These are phyloP conservation scores for Platanthera zijinensis DNA, from an alignment of 106 monocot species.

Conservation along the genomic window DNA sequence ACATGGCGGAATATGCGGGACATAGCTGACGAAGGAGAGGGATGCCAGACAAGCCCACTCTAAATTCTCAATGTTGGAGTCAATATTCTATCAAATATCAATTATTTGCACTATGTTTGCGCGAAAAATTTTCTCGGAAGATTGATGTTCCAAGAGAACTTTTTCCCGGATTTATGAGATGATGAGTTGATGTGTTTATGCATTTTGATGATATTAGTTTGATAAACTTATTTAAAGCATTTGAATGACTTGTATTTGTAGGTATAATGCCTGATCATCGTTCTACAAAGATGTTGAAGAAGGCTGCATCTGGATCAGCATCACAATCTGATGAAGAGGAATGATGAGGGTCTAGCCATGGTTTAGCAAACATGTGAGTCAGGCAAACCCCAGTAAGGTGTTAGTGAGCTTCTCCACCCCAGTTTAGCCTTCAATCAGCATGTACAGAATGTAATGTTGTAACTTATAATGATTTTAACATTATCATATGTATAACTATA, in stretches of 20 bases:
- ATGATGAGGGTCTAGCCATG: background rate
- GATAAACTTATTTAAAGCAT: background rate
- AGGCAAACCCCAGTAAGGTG: background rate
- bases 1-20: too few species aligned
- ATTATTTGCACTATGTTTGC: background rate
- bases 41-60: too few species aligned
- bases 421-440: background rate
- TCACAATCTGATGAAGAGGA: conserved; percentile 10
- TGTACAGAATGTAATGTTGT: conserved; percentile 4
- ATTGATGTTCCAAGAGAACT: background rate
- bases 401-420: background rate
- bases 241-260: background rate
- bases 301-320: background rate
- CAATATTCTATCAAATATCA: background rate
- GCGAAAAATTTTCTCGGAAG: background rate
- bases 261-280: conserved; percentile 4
- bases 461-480: background rate
- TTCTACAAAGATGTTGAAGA: conserved; percentile 3
- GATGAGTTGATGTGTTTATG: background rate
- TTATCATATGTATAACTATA: background rate
- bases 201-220: background rate
- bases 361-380: background rate
- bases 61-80: too few species aligned
- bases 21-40: too few species aligned
- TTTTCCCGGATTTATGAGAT: background rate